Conservation (phyloP, 306 rosid species). For the Cicer judaicum region DNA sequence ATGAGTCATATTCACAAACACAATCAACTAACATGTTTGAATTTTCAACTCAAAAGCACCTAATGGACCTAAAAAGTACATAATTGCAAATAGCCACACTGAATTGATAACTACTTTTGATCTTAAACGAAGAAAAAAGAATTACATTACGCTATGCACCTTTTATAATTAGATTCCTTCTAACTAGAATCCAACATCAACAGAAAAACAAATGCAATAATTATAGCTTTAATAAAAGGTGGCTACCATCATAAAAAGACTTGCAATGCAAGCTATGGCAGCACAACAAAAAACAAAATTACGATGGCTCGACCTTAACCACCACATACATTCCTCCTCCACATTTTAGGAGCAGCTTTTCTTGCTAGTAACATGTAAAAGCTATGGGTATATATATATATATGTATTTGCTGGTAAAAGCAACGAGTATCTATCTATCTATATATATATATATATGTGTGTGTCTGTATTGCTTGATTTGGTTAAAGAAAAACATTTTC, state of each 20-base stretch:
- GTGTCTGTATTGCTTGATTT: not conserved
- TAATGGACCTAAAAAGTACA: not conserved
- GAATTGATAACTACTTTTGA: not conserved
- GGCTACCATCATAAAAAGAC: constrained; percentile 33
- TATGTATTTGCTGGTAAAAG: not conserved
- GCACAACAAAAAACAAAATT: constrained; percentile 40
- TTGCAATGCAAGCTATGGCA: constrained; percentile 48
- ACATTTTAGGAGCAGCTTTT: constrained; percentile 13
- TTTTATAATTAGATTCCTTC: constrained; percentile 43
- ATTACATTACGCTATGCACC: not conserved
- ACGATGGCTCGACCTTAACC: constrained; percentile 59
- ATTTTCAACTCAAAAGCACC: not conserved
- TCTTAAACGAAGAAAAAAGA: not conserved
- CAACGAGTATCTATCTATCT: not conserved
- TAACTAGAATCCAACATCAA: not conserved
- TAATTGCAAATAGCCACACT: not conserved
- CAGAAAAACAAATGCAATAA: constrained; percentile 25
- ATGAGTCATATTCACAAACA: not conserved
- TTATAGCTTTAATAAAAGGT: constrained; percentile 33
- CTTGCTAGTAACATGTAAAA: not conserved
- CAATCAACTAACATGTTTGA: not conserved
- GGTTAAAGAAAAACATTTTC: not conserved
- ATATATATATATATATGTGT: too few relatives aligned
- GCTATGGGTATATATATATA: not conserved
- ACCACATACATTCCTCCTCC: constrained; percentile 35